These are phyloP conservation scores for Fusarium sp. DNA, from an alignment of 2,329 filamentous ascomycete species.

Conservation along the genomic window DNA sequence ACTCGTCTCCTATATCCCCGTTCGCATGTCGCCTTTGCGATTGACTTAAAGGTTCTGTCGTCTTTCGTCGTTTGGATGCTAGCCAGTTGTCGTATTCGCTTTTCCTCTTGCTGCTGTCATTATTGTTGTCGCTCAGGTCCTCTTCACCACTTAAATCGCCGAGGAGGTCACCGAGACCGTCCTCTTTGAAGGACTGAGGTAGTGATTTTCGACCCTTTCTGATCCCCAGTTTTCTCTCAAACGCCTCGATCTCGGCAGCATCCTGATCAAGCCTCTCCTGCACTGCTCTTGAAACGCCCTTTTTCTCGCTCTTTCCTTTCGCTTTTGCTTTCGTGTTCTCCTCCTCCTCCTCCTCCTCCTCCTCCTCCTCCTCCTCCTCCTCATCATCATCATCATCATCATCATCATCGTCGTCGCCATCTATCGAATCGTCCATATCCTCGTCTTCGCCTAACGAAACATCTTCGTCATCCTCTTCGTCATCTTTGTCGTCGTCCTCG, in stretches of 20 bases:
- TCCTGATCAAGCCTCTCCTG: conserved; percentile 78
- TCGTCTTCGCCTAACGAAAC: conserved; percentile 45
- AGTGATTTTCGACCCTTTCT: conserved; percentile 80
- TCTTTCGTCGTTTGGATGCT: conserved; percentile 68
- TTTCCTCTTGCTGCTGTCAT: conserved; percentile 71
- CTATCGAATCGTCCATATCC: conserved; percentile 44
- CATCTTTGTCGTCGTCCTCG: conserved; percentile 16
- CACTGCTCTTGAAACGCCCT: conserved; percentile 36
- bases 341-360: conserved; percentile 37
- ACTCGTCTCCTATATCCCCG: conserved; percentile 34
- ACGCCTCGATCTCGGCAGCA: conserved; percentile 86
- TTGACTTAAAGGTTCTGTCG: conserved; percentile 40
- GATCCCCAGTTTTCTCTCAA: conserved; percentile 90
- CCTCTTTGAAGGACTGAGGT: conserved; percentile 80
- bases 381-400: conserved; percentile 11
- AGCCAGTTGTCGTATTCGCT: conserved; percentile 72
- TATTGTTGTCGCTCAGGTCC: conserved; percentile 64
- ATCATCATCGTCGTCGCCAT: conserved; percentile 40
- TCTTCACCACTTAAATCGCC: conserved; percentile 66
- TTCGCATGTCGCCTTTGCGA: conserved; percentile 29
- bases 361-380: conserved; percentile 39
- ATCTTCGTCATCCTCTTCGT: conserved; percentile 9
- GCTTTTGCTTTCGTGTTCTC: conserved; percentile 46
- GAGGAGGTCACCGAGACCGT: conserved; percentile 84
- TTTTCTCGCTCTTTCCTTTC: conserved; percentile 46